Conservation (phyloP, 495 filamentous ascomycete species). For the Podospora fimiseda region DNA sequence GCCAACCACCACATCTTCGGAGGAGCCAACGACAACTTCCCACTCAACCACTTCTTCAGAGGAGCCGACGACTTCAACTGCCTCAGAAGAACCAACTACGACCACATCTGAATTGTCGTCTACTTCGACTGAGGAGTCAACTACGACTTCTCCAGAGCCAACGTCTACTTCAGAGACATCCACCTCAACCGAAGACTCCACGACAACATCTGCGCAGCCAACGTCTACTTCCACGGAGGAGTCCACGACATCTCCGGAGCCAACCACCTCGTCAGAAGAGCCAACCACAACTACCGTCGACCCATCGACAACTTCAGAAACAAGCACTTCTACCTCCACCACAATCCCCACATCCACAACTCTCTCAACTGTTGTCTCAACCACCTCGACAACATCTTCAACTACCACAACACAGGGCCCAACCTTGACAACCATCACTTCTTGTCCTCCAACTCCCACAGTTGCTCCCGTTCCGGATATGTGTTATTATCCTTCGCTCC, state of each 20-base stretch:
- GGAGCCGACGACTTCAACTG: too few species aligned
- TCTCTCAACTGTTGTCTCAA: background rate
- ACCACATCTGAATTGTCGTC: background rate
- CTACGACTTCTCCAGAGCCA: background rate
- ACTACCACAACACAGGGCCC: conserved; percentile 4
- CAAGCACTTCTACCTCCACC: too few species aligned
- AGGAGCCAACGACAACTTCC: background rate
- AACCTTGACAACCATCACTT: conserved; percentile 6
- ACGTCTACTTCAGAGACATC: background rate
- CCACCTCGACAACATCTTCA: background rate
- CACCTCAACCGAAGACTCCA: too few species aligned
- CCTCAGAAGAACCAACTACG: too few species aligned
- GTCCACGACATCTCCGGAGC: background rate
- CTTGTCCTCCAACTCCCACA: background rate
- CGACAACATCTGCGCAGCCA: background rate
- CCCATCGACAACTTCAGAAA: too few species aligned
- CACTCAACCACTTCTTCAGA: too few species aligned
- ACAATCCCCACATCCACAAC: too few species aligned
- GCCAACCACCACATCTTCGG: background rate
- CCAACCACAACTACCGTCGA: too few species aligned
- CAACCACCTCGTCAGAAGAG: background rate
- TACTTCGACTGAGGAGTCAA: too few species aligned
- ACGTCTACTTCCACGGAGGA: background rate
- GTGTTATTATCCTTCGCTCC: conserved; percentile 2
- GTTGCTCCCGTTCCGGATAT: background rate